Evolutionary conservation across 805 yeast genomes (phyloP), one percentile per base, ranked within the genome.

Genomic region (Isabelozyma gotoi): DNA sequence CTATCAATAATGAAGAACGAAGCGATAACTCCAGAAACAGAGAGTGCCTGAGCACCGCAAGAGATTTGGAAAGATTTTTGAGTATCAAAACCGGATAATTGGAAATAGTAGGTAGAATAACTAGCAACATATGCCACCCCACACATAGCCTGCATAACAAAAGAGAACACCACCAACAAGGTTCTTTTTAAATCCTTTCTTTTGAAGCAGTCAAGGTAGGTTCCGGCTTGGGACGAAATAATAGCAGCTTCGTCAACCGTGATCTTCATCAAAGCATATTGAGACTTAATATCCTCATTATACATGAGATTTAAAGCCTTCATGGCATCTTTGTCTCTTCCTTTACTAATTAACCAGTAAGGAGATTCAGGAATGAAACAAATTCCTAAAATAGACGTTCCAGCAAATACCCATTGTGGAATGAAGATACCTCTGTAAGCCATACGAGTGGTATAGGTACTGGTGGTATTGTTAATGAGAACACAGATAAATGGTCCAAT

Each of bases 291-390:
- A 15, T 49, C 52, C 7, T 42, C 43, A 5, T 29, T n/a, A 19
- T 39, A 43, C 44, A 51, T 42, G 15, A 53, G 52, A 47, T 48
- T 52, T 29, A 64, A 39, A 8, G 57, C 47, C 5, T 45, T 33
- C 35, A 50, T 55, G 20, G 73, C 72, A 19, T 68, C 67, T 1
- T 43, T 55, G 14, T 47, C 20, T 33, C 50, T 50, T 7, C 66
- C 66, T 24, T 57, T 56, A 39, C 55, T 61, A 29, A 63, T 61
- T 39, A 65, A 55, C 63, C 61, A 68, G 68, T 70, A 67, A 12
- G 77, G 77, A 6, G 73, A 67, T 39, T 71, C 76, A 1, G 76
- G 75, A 15, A 71, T 65, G 19, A 67, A 51, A 43, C 43, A 61
- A 32, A 65, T n/a, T 7, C 29, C 29, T 10, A 24, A 24, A 24